Conservation (phyloP, 805 yeast species). For the Starmerella cellae region DNA sequence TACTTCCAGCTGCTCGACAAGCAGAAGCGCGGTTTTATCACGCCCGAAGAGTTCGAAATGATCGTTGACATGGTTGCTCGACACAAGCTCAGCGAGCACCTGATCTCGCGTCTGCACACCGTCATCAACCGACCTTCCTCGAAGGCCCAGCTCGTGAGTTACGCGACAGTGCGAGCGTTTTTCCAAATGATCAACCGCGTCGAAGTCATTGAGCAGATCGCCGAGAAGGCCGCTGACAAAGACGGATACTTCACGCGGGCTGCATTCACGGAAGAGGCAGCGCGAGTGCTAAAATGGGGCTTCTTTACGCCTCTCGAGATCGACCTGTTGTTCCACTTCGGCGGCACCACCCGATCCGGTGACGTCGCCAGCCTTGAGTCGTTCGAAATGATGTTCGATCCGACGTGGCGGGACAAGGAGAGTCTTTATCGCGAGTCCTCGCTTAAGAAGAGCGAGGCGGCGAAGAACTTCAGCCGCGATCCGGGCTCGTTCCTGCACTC, state of each 20-base stretch:
- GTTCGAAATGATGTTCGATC: constrained; percentile 33
- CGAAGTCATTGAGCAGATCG: constrained; percentile 31
- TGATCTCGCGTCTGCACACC: constrained; percentile 29
- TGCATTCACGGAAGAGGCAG: constrained; percentile 31
- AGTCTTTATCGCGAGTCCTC: constrained; percentile 25
- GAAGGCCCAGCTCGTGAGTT: constrained; percentile 27
- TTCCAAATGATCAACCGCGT: constrained; percentile 32
- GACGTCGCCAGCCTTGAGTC: constrained; percentile 23
- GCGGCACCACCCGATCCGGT: constrained; percentile 22
- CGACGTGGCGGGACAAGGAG: constrained; percentile 32
- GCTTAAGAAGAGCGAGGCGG: constrained; percentile 28
- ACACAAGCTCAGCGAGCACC: constrained; percentile 32
- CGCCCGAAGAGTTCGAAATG: constrained; percentile 31
- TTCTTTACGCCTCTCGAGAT: constrained; percentile 34
- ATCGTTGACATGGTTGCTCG: constrained; percentile 29
- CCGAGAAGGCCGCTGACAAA: constrained; percentile 24
- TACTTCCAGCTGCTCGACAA: constrained; percentile 31
- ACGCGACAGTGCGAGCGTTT: constrained; percentile 34
- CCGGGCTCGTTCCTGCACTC: constrained; percentile 36
- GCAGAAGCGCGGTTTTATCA: constrained; percentile 29
- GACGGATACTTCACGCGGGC: constrained; percentile 30
- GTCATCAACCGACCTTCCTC: constrained; percentile 27
- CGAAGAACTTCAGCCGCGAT: constrained; percentile 29
- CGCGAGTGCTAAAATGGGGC: constrained; percentile 30
- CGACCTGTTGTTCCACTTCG: constrained; percentile 33